Conservation (phyloP, 2,329 filamentous ascomycete species). For the Lecanicillium sp. region DNA sequence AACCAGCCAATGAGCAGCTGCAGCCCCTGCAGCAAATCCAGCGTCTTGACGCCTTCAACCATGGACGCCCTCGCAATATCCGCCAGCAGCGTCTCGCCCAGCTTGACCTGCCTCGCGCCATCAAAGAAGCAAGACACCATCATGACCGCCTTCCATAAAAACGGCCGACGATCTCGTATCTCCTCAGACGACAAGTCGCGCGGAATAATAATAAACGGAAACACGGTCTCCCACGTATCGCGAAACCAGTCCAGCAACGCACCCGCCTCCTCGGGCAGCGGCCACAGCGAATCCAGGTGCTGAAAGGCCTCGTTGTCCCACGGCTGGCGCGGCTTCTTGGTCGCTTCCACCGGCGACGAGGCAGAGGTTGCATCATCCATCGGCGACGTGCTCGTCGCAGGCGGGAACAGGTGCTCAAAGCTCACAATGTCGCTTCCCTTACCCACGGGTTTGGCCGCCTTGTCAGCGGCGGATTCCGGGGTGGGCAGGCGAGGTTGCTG, state of each 20-base stretch:
- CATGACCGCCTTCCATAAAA: constrained; percentile 42
- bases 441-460: constrained; percentile 3
- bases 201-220: constrained; percentile 38
- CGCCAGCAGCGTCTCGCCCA: constrained; percentile 35
- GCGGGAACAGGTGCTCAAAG: constrained; percentile 28
- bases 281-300: constrained; percentile 29
- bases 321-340: constrained; percentile 11
- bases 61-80: constrained; percentile 32
- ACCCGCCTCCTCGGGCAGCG: constrained; percentile 30
- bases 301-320: constrained; percentile 14
- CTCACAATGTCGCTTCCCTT: constrained; percentile 12
- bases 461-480: constrained; percentile 6
- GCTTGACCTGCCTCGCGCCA: constrained; percentile 31
- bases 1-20: constrained; percentile 38
- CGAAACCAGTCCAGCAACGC: constrained; percentile 28
- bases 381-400: constrained; percentile 2
- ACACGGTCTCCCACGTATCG: constrained; percentile 24
- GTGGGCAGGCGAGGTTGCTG: constrained; percentile 7
- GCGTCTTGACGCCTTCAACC: constrained; percentile 30
- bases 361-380: constrained; percentile 12
- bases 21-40: constrained; percentile 40
- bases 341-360: constrained; percentile 14
- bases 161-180: constrained; percentile 30
- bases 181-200: constrained; percentile 24
- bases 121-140: constrained; percentile 33